Conservation (phyloP, 495 filamentous ascomycete species). For the Aspergillus wentii region DNA sequence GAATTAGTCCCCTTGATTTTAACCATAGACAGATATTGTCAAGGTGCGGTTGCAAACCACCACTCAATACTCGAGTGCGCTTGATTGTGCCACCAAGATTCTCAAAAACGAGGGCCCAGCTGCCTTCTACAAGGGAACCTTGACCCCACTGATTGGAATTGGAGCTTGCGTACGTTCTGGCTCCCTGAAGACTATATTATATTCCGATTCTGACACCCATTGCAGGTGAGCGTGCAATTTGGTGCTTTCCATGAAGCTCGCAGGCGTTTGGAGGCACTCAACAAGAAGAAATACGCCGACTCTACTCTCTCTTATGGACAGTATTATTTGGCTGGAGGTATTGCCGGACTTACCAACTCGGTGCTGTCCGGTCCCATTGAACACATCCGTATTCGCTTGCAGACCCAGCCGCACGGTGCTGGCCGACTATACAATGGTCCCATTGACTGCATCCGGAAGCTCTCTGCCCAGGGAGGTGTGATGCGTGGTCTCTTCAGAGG, state of each 20-base stretch:
- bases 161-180: conserved; percentile 73
- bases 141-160: conserved; percentile 94
- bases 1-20: background rate
- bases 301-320: conserved; percentile 66
- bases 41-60: conserved; percentile 96
- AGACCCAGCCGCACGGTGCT: conserved; percentile 90
- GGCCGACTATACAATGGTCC: conserved; percentile 76
- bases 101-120: conserved; percentile 80
- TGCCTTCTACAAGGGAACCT: conserved; percentile 97
- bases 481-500: conserved; percentile 79
- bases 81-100: conserved; percentile 77
- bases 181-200: background rate
- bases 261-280: conserved; percentile 72
- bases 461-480: conserved; percentile 61
- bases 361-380: conserved; percentile 90
- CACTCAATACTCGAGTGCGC: conserved; percentile 69
- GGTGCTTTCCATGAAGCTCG: conserved; percentile 93
- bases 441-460: conserved; percentile 82
- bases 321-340: conserved; percentile 87
- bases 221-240: conserved; percentile 88
- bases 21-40: conserved; percentile 70
- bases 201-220: background rate
- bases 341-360: conserved; percentile 87
- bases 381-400: conserved; percentile 94
- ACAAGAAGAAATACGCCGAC: conserved; percentile 49